These are phyloP conservation scores for Skeletonema grethae DNA, from an alignment of 108 stramenopile species.

Conservation along the genomic window DNA sequence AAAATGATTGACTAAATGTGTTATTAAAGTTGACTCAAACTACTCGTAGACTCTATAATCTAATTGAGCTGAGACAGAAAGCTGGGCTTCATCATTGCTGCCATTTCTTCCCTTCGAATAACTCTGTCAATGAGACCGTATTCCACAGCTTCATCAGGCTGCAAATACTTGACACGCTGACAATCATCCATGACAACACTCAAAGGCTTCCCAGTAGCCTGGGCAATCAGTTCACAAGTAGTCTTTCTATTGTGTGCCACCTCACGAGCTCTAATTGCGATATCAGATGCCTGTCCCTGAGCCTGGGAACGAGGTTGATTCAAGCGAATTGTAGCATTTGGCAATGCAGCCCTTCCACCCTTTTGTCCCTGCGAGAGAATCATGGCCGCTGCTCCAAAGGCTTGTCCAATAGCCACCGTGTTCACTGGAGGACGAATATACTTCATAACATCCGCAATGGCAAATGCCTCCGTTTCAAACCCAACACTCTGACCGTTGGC, in stretches of 20 bases:
- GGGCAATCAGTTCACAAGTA: slow-evolving; percentile 90
- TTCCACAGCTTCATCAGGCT: slow-evolving; percentile 95
- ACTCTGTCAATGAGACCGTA: slow-evolving; percentile 97
- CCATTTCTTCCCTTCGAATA: slow-evolving; percentile 65
- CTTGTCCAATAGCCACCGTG: slow-evolving; percentile 97
- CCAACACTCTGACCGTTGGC: slow-evolving; percentile 90
- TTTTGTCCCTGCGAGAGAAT: slow-evolving; percentile 91
- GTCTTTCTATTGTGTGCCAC: slow-evolving; percentile 88
- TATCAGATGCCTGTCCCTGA: slow-evolving; percentile 95
- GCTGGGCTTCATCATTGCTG: slow-evolving; percentile 70
- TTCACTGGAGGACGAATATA: slow-evolving; percentile 96
- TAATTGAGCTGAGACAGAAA: slow-evolving; percentile 69
- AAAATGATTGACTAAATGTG: slow-evolving; percentile 3
- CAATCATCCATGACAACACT: slow-evolving; percentile 90
- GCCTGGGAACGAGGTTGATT: slow-evolving; percentile 94
- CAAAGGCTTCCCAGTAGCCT: slow-evolving; percentile 88
- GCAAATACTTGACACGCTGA: slow-evolving; percentile 92
- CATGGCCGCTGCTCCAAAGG: slow-evolving; percentile 96
- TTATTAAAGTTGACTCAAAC: background rate
- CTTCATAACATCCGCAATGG: slow-evolving; percentile 98
- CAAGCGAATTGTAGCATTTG: slow-evolving; percentile 95
- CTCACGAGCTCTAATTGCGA: slow-evolving; percentile 96
- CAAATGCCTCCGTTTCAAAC: slow-evolving; percentile 98
- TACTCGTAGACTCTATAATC: background rate
- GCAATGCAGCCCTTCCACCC: slow-evolving; percentile 91